phyloP scores from a whole-genome alignment of 2,329 filamentous ascomycete species.

The Exophiala xenobiotica region DNA sequence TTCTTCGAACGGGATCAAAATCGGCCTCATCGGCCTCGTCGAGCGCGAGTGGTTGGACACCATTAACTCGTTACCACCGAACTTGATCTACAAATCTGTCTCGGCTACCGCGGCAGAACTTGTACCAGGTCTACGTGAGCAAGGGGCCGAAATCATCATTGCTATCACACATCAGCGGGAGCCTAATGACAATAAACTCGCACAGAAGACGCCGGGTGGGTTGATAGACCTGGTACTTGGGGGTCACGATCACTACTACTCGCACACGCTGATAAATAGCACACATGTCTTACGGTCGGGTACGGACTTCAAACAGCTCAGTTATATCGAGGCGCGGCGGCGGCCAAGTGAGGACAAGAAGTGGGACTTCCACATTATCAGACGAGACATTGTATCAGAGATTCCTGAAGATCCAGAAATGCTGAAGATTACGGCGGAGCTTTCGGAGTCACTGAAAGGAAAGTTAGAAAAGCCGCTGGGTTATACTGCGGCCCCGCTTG shows the following conservation, averaged over 20 bases:
- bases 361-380: slow-evolving; percentile 78
- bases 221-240: slow-evolving; percentile 82
- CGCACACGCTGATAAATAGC: slow-evolving; percentile 72
- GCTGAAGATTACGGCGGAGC: slow-evolving; percentile 61
- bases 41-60: slow-evolving; percentile 88
- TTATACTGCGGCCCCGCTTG: slow-evolving; percentile 77
- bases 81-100: slow-evolving; percentile 79
- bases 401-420: slow-evolving; percentile 65
- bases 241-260: slow-evolving; percentile 88
- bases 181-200: slow-evolving; percentile 85
- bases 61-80: slow-evolving; percentile 79
- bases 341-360: slow-evolving; percentile 43
- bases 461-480: slow-evolving; percentile 81
- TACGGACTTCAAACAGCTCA: slow-evolving; percentile 88
- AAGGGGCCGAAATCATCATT: slow-evolving; percentile 80
- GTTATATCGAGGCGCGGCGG: slow-evolving; percentile 76
- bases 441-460: slow-evolving; percentile 71
- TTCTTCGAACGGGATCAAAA: slow-evolving; percentile 77
- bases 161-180: slow-evolving; percentile 83
- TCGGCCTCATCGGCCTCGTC: slow-evolving; percentile 80
- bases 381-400: slow-evolving; percentile 69
- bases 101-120: slow-evolving; percentile 72
- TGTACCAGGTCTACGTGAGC: slow-evolving; percentile 67
- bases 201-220: slow-evolving; percentile 66
- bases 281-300: slow-evolving; percentile 84